Percentiles rank a stretch among this genome's conserved stretches.
These are phyloP conservation scores for Barbatosphaeria neglecta DNA, from an alignment of 495 filamentous ascomycete genomes.

Conservation along the genomic window DNA sequence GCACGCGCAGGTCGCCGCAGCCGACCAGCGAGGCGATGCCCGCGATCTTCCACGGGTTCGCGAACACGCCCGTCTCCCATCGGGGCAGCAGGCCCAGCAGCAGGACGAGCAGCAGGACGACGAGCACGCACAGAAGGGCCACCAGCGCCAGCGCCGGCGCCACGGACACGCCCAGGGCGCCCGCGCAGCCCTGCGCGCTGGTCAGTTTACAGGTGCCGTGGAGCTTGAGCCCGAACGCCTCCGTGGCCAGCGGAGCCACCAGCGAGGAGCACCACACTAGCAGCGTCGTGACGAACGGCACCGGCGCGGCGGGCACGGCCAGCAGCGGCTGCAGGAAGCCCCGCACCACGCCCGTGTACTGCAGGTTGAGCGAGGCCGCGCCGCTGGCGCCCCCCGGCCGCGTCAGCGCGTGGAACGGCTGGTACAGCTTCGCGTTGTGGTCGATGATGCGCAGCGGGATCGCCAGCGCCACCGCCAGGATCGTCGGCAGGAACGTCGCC, in stretches of 20 bases:
- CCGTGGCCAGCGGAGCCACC: slow-evolving; percentile 19
- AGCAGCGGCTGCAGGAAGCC: slow-evolving; percentile 11
- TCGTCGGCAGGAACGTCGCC: slow-evolving; percentile 22
- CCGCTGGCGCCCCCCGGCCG: slow-evolving; percentile 5
- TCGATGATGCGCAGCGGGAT: slow-evolving; percentile 24
- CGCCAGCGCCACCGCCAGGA: slow-evolving; percentile 16
- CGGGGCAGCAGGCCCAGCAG: slow-evolving; percentile 9
- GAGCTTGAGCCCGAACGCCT: slow-evolving; percentile 23
- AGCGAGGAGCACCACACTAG: slow-evolving; percentile 15
- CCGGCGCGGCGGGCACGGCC: slow-evolving; percentile 11
- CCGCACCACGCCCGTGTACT: slow-evolving; percentile 16
- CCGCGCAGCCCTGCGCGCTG: slow-evolving; percentile 14
- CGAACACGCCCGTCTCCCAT: slow-evolving; percentile 16
- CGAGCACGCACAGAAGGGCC: slow-evolving; percentile 13
- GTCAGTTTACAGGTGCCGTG: slow-evolving; percentile 17
- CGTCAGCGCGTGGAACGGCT: slow-evolving; percentile 23
- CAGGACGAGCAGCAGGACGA: slow-evolving; percentile 10
- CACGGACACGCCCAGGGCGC: slow-evolving; percentile 16
- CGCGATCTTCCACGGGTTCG: slow-evolving; percentile 23
- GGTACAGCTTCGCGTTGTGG: slow-evolving; percentile 24
- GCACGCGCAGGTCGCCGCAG: slow-evolving; percentile 7
- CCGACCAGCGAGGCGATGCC: slow-evolving; percentile 18
- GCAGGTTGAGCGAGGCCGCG: slow-evolving; percentile 12
- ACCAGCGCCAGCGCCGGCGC: slow-evolving; percentile 13
- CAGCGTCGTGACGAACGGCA: slow-evolving; percentile 19